Base-by-base conservation (phyloP, 1,284 basidiomycete species). In the Ceratobasidium sp. region DNA sequence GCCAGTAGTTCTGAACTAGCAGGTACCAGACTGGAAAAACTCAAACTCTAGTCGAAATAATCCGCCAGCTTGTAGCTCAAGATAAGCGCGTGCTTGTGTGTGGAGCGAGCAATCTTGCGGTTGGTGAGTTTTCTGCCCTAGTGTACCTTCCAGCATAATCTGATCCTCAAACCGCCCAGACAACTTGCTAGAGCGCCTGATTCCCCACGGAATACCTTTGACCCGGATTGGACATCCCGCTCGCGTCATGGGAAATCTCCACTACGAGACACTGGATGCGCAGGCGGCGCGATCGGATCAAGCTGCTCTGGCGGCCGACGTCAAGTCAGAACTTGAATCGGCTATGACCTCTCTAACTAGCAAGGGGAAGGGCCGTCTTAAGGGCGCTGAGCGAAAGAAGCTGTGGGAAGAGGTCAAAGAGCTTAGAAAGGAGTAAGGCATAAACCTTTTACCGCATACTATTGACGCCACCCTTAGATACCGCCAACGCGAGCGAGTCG, bases 181-280 rank as follows among this genome's bases (percentile, higher is more conserved):
- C 82, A 97, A 97, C 82, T 91, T 97, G 49, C 86, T 97, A 3
- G 92, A 96, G 80, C 87, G 95, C n/a, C 86, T 97, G 2, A 86
- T 94, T 15, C 79, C 78, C 0, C 79, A 80, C 57, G 82, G 34
- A 78, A 82, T 65, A 79, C 84, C 61, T 0, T 82, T 95, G 7
- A 95, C 95, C 0, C 89, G 96, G 15, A 87, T 98, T 9, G 96
- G 96, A 0, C 96, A 99, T 83, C 97, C 97, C 0, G 97, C 98
- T 0, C 89, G 97, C 15, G 93, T 99, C 0, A 92, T 98, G 85
- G 87, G 91, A 84, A 90, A 83, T 19, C 87, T 98, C 2, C 85
- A 96, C 13, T 87, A 90, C 5, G 87, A 92, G 0, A 99, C 97
- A 0, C 86, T 99, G n/a, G 97, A 99, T 81, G 91, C 91, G 25